These are phyloP conservation scores for Heimioporus sp. DNA, from an alignment of 768 basidiomycete species.

Conservation along the genomic window DNA sequence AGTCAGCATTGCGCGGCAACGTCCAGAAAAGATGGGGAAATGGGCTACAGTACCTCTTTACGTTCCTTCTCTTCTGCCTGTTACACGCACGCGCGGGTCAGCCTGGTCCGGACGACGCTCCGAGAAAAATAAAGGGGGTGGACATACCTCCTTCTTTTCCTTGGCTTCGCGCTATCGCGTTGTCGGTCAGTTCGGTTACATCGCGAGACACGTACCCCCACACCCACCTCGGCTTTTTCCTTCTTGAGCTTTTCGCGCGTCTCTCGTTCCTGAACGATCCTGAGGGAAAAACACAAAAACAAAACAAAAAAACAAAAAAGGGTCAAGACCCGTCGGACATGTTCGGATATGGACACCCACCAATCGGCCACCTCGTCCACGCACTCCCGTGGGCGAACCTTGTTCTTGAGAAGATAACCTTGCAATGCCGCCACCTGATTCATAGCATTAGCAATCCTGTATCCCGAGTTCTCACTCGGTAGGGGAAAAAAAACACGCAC, in stretches of 20 bases:
- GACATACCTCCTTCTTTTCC: slow-evolving; percentile 65
- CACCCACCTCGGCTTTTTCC: slow-evolving; percentile 59
- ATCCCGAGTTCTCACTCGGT: not conserved
- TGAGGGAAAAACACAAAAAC: slow-evolving; percentile 15
- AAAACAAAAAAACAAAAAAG: not conserved
- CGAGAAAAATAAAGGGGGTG: not conserved
- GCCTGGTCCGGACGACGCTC: slow-evolving; percentile 4
- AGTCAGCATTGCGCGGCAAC: not conserved
- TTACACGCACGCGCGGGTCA: not conserved
- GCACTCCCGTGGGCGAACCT: slow-evolving; percentile 84
- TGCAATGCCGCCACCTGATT: slow-evolving; percentile 76
- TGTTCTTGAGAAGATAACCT: slow-evolving; percentile 86
- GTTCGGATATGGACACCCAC: slow-evolving; percentile 32
- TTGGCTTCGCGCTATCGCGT: slow-evolving; percentile 68
- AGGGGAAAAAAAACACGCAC: slow-evolving; percentile 53
- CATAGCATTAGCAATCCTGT: not conserved
- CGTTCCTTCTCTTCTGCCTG: slow-evolving; percentile 61
- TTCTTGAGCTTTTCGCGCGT: slow-evolving; percentile 83
- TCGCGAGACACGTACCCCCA: not conserved
- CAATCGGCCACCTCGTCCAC: slow-evolving; percentile 79
- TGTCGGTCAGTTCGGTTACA: slow-evolving; percentile 1
- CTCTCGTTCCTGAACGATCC: slow-evolving; percentile 75
- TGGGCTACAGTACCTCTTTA: slow-evolving; percentile 47
- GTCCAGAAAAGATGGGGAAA: slow-evolving; percentile 8
- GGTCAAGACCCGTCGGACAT: slow-evolving; percentile 4